Conservation (phyloP, 345 rosid species). For the Eutrema yunnanense region DNA sequence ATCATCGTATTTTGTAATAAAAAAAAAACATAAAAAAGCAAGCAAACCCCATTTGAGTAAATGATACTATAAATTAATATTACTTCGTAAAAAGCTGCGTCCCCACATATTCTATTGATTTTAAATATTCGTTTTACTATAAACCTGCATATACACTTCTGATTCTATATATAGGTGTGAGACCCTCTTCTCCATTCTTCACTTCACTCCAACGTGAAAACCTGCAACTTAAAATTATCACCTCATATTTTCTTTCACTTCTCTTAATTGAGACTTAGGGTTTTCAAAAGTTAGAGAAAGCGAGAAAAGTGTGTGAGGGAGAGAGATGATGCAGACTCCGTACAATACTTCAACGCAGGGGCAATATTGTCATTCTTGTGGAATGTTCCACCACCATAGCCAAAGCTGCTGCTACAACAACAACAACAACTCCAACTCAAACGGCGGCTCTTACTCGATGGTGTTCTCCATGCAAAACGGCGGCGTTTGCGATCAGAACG, state of each 20-base stretch:
- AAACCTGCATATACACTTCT: constrained; percentile 22
- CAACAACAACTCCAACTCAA: constrained; percentile 4
- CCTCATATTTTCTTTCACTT: background rate
- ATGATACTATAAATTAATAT: background rate
- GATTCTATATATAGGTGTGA: constrained; percentile 30
- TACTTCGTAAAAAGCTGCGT: constrained; percentile 28
- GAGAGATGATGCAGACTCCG: constrained; percentile 33
- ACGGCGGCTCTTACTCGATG: constrained; percentile 25
- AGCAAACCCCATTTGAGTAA: constrained; percentile 17
- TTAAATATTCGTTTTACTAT: constrained; percentile 22
- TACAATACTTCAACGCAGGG: constrained; percentile 32
- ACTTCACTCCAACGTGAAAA: constrained; percentile 21
- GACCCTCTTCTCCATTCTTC: constrained; percentile 24
- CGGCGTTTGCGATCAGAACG: constrained; percentile 18
- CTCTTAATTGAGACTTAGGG: background rate
- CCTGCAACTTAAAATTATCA: background rate
- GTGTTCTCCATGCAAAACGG: constrained; percentile 29
- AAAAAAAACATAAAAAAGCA: background rate
- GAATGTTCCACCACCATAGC: constrained; percentile 31
- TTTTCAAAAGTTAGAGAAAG: background rate
- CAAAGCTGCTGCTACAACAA: constrained; percentile 24
- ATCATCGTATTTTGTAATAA: constrained; percentile 8
- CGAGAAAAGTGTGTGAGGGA: background rate
- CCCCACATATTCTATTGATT: constrained; percentile 27
- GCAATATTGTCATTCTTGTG: constrained; percentile 32